Percentiles rank a stretch among this genome's conserved stretches.
Conservation (phyloP, 768 basidiomycete genomes). For the Tulasnella calospora region DNA sequence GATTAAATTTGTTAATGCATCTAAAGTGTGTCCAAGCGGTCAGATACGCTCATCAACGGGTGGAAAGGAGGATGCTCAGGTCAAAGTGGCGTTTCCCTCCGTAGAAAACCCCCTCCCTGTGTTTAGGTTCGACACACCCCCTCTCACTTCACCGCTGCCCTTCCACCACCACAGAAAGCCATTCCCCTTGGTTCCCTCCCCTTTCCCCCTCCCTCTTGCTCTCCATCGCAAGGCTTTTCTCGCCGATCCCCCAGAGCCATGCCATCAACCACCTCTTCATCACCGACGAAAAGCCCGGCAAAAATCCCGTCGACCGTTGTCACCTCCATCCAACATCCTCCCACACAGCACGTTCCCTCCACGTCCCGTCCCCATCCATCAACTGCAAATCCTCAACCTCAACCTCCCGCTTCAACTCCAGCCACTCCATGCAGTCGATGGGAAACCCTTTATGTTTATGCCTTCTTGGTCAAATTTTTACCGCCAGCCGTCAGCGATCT, state of each 20-base stretch:
- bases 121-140: conserved; percentile 11
- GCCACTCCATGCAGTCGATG: conserved; percentile 63
- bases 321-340: conserved; percentile 16
- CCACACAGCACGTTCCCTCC: conserved; percentile 17
- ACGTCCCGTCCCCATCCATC: background rate
- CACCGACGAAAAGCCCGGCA: conserved; percentile 13
- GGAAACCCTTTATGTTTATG: conserved; percentile 82
- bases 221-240: background rate
- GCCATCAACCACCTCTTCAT: background rate
- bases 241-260: background rate
- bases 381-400: conserved; percentile 9
- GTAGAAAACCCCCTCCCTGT: conserved; percentile 11
- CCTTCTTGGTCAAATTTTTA: conserved; percentile 72
- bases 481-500: conserved; percentile 74
- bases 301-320: conserved; percentile 8
- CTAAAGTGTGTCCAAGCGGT: background rate
- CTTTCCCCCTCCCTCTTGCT: conserved; percentile 2
- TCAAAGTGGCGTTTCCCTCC: background rate
- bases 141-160: conserved; percentile 1
- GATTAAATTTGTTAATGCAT: background rate
- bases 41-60: background rate
- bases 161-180: background rate
- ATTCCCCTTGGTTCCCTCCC: conserved; percentile 1
- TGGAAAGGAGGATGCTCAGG: background rate
- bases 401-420: background rate